phyloP scores from a whole-genome alignment of 1,139 yeast species.

The Yamadazyma sp. region DNA sequence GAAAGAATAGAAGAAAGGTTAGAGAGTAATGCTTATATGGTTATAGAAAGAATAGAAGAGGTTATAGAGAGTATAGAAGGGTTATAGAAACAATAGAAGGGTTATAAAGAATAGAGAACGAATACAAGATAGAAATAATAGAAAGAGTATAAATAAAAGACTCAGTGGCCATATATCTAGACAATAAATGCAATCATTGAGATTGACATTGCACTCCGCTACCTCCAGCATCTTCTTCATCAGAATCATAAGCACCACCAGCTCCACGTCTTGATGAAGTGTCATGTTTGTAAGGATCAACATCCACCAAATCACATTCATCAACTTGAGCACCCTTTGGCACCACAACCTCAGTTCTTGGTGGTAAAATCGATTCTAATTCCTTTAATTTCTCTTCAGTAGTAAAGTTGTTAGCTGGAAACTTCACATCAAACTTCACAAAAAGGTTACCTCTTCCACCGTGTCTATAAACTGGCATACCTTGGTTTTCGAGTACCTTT shows the following conservation, averaged over 20 bases:
- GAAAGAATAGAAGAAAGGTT: too few relatives aligned
- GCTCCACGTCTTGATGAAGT: conserved; percentile 46
- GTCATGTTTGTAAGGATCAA: conserved; percentile 62
- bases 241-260: conserved; percentile 62
- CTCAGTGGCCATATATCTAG: neutral
- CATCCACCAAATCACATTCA: conserved; percentile 73
- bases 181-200: conserved; percentile 43
- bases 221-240: conserved; percentile 68
- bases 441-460: conserved; percentile 77
- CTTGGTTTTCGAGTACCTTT: conserved; percentile 87
- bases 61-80: too few relatives aligned
- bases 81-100: too few relatives aligned
- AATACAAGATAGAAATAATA: too few relatives aligned
- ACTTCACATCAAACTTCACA: conserved; percentile 67
- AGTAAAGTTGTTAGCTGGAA: conserved; percentile 67
- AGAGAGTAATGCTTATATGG: too few relatives aligned
- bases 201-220: conserved; percentile 90
- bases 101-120: too few relatives aligned
- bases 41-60: too few relatives aligned
- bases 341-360: conserved; percentile 53
- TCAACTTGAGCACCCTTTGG: conserved; percentile 73
- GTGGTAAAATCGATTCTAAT: conserved; percentile 65
- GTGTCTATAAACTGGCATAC: conserved; percentile 87
- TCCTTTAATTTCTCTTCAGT: conserved; percentile 64
- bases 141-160: too few relatives aligned